phyloP scores from a whole-genome alignment of 2,329 filamentous ascomycete species.

The Chaetomiaceae sp. region DNA sequence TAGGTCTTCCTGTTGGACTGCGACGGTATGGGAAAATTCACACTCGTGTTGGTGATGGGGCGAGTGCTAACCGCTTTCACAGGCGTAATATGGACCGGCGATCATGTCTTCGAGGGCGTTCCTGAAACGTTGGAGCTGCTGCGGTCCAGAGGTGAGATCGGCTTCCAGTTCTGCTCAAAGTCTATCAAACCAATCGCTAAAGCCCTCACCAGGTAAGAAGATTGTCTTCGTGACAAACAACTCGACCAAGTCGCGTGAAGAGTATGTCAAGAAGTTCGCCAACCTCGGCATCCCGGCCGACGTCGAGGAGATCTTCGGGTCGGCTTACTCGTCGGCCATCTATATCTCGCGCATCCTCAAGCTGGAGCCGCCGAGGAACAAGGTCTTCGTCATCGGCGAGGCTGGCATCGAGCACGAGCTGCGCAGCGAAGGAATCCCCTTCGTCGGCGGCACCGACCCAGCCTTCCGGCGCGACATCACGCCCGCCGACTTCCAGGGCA shows the following conservation, averaged over 20 bases:
- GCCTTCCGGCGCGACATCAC: slow-evolving; percentile 69
- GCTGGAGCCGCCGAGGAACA: slow-evolving; percentile 71
- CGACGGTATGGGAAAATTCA: slow-evolving; percentile 62
- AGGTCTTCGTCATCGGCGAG: slow-evolving; percentile 92
- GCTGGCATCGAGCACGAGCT: slow-evolving; percentile 87
- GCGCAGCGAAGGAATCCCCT: slow-evolving; percentile 67
- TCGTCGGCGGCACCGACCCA: slow-evolving; percentile 82
- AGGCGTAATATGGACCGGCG: slow-evolving; percentile 96
- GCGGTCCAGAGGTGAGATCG: slow-evolving; percentile 62
- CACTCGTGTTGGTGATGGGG: not conserved
- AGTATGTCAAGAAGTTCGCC: slow-evolving; percentile 90
- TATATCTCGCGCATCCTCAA: slow-evolving; percentile 92
- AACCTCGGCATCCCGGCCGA: slow-evolving; percentile 70
- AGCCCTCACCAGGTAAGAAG: slow-evolving; percentile 62
- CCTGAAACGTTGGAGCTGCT: slow-evolving; percentile 81
- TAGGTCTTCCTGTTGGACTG: slow-evolving; percentile 94
- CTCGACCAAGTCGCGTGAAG: slow-evolving; percentile 87
- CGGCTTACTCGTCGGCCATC: slow-evolving; percentile 88
- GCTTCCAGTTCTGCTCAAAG: not conserved
- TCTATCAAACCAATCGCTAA: slow-evolving; percentile 7
- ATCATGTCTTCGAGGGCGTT: slow-evolving; percentile 78
- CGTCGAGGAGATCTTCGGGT: slow-evolving; percentile 90
- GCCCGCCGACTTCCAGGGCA: slow-evolving; percentile 69
- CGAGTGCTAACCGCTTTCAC: not conserved
- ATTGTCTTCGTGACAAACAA: slow-evolving; percentile 98